phyloP scores from a whole-genome alignment of 805 yeast genomes.

The Ogataea neopini region DNA sequence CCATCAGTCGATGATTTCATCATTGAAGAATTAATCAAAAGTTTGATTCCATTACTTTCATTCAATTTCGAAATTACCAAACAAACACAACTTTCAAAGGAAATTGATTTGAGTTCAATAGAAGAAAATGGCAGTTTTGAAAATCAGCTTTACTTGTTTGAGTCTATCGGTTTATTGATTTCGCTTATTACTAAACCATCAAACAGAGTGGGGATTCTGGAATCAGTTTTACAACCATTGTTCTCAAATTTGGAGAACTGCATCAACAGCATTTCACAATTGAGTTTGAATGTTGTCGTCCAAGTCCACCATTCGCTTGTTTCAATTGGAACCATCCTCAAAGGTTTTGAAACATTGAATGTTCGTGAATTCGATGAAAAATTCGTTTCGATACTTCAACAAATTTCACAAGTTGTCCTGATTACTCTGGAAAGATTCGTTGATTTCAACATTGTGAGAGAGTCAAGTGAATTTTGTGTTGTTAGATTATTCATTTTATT shows the following conservation, averaged over 20 bases:
- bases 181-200: constrained; percentile 48
- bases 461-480: constrained; percentile 82
- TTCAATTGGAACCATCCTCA: constrained; percentile 87
- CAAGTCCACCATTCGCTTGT: constrained; percentile 85
- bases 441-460: constrained; percentile 69
- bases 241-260: constrained; percentile 70
- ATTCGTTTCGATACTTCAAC: constrained; percentile 33
- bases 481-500: constrained; percentile 83
- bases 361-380: constrained; percentile 35
- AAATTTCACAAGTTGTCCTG: constrained; percentile 70
- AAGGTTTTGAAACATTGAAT: constrained; percentile 65
- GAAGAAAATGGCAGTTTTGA: constrained; percentile 70
- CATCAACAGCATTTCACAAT: constrained; percentile 40
- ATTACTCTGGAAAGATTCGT: constrained; percentile 80
- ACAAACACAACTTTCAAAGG: constrained; percentile 25
- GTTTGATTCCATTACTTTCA: constrained; percentile 60
- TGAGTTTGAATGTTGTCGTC: constrained; percentile 49
- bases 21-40: constrained; percentile 57
- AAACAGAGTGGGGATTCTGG: constrained; percentile 50
- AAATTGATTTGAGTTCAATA: constrained; percentile 37
- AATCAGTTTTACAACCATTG: constrained; percentile 70
- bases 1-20: constrained; percentile 55
- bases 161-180: constrained; percentile 78
- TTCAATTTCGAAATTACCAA: constrained; percentile 56
- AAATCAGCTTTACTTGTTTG: constrained; percentile 80